These are phyloP conservation scores for Colletotrichum nymphaeae DNA, from an alignment of 2,329 filamentous ascomycete species.

Conservation along the genomic window DNA sequence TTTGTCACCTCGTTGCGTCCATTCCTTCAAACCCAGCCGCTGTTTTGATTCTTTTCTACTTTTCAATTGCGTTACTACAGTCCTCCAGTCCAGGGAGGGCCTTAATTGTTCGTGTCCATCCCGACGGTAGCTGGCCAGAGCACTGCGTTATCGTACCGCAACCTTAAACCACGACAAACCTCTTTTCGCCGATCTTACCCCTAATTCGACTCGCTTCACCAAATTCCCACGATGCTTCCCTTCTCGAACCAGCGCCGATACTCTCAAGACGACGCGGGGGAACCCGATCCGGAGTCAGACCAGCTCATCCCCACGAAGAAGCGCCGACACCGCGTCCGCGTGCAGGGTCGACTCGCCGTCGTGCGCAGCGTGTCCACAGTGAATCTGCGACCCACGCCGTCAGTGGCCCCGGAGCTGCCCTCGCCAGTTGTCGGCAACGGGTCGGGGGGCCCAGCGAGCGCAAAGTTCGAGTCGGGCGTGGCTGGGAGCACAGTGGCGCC, in stretches of 20 bases:
- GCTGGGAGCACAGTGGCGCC: conserved; percentile 27
- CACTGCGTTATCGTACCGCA: neutral
- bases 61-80: neutral
- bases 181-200: neutral
- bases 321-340: conserved; percentile 48
- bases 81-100: neutral
- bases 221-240: neutral
- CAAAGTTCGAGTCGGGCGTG: conserved; percentile 38
- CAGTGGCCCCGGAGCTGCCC: conserved; percentile 16
- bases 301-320: conserved; percentile 43
- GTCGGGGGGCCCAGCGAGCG: conserved; percentile 11
- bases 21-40: neutral
- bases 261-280: conserved; percentile 34
- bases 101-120: neutral
- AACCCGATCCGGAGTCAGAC: conserved; percentile 46
- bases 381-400: conserved; percentile 37
- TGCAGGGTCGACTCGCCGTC: conserved; percentile 50
- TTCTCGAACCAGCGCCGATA: conserved; percentile 21
- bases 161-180: neutral
- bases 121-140: neutral
- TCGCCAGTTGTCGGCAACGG: conserved; percentile 9
- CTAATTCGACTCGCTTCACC: neutral
- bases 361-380: conserved; percentile 49
- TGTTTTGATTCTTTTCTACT: neutral
- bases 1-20: conserved; percentile 15